A percentile compares a stretch with the other conserved stretches of the same genome.
phyloP scores from a whole-genome alignment of 768 basidiomycete species.

The Russula olivacea region DNA sequence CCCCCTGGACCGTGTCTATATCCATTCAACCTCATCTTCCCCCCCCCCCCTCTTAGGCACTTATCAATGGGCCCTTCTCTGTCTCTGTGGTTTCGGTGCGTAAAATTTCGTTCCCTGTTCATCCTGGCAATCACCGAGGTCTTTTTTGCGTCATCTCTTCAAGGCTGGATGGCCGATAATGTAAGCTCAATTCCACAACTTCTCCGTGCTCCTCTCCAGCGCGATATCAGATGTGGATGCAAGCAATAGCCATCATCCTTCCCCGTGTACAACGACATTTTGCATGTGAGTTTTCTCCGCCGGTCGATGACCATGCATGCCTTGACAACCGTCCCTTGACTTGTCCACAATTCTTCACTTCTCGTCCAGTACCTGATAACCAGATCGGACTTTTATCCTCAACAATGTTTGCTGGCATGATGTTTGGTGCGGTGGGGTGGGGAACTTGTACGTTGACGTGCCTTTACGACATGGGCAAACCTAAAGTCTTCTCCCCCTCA shows the following conservation, averaged over 20 bases:
- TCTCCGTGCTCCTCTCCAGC: slow-evolving; percentile 1
- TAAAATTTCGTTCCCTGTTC: slow-evolving; percentile 14
- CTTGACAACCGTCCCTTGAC: neutral
- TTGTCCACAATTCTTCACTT: neutral
- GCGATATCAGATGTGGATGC: slow-evolving; percentile 77
- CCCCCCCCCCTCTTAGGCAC: slow-evolving; percentile 38
- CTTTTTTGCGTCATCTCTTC: neutral
- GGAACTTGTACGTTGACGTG: slow-evolving; percentile 60
- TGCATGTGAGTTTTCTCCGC: slow-evolving; percentile 42
- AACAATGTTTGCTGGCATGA: slow-evolving; percentile 95
- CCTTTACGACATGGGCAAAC: neutral
- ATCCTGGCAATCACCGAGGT: neutral
- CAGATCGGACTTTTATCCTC: slow-evolving; percentile 81
- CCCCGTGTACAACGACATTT: slow-evolving; percentile 94
- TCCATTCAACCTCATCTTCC: neutral
- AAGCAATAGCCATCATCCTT: slow-evolving; percentile 87
- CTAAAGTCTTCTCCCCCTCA: slow-evolving; percentile 25
- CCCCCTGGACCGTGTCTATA: neutral
- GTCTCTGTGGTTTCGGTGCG: slow-evolving; percentile 85
- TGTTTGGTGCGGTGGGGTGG: slow-evolving; percentile 90
- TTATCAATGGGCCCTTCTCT: slow-evolving; percentile 78
- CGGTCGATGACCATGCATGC: too few species aligned
- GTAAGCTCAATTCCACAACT: slow-evolving; percentile 38
- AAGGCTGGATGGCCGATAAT: slow-evolving; percentile 93
- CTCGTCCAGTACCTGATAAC: slow-evolving; percentile 54